phyloP scores from a whole-genome alignment of 1,284 basidiomycete species.

The Microbotryomycetes sp. region DNA sequence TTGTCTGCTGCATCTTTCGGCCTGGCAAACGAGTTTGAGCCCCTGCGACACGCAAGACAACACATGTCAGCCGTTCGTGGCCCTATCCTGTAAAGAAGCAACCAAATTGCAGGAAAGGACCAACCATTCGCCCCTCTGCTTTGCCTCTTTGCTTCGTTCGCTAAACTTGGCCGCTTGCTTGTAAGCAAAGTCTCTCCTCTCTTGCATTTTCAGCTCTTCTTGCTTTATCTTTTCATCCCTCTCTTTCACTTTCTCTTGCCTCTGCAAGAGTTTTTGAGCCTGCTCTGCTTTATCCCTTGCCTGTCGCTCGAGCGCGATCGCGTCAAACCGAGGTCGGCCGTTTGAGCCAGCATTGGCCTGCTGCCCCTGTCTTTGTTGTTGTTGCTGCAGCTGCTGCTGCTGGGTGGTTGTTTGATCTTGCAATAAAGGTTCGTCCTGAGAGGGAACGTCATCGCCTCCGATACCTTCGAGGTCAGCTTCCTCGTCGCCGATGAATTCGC shows the following conservation, averaged over 20 bases:
- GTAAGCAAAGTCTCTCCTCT: conserved; percentile 21
- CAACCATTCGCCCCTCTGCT: conserved; percentile 23
- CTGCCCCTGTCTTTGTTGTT: neutral
- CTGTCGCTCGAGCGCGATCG: neutral
- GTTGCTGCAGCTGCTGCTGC: neutral
- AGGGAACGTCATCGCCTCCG: conserved; percentile 9
- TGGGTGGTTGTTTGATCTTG: neutral
- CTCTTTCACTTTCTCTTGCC: neutral
- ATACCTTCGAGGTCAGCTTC: conserved; percentile 25
- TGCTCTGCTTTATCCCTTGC: neutral
- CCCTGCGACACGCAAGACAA: conserved; percentile 14
- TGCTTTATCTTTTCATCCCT: neutral
- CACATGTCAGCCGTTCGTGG: conserved; percentile 13
- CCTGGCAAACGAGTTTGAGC: conserved; percentile 22
- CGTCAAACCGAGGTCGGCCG: neutral
- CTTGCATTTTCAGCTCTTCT: conserved; percentile 20
- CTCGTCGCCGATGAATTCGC: conserved; percentile 43
- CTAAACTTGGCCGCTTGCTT: conserved; percentile 30
- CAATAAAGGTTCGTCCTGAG: neutral
- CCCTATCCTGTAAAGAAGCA: conserved; percentile 5
- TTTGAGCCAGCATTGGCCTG: neutral
- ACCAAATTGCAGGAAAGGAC: too few relatives aligned
- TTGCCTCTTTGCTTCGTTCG: conserved; percentile 26
- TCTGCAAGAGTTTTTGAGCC: neutral
- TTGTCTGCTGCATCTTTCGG: conserved; percentile 35